phyloP scores from a whole-genome alignment of 202 grass and related monocot species.

The Digitaria exilis region DNA sequence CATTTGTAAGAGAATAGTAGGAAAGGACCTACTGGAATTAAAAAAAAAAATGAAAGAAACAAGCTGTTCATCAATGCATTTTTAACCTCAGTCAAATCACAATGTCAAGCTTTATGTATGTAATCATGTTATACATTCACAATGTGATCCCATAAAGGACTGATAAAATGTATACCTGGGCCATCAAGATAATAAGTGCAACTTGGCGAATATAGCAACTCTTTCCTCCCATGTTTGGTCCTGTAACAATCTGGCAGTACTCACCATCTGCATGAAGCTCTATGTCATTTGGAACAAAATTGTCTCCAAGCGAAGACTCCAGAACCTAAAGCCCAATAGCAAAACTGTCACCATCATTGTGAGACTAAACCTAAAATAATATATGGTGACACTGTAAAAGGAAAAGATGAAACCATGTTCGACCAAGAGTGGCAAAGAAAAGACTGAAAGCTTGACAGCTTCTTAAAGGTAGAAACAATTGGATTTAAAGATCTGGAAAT shows the following conservation, averaged over 20 bases:
- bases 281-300: constrained; percentile 97
- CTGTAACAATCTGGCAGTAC: constrained; percentile 93
- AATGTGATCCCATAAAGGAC: not conserved
- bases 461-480: not conserved
- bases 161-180: constrained; percentile 65
- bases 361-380: not conserved
- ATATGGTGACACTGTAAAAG: not conserved
- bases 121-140: constrained; percentile 24
- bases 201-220: constrained; percentile 99
- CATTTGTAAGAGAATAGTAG: not conserved
- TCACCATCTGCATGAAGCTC: constrained; percentile 66
- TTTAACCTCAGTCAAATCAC: not conserved
- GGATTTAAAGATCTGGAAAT: constrained; percentile 5
- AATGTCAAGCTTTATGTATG: not conserved
- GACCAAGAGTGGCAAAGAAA: not conserved
- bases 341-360: constrained; percentile 25
- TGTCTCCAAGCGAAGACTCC: constrained; percentile 67
- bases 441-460: not conserved
- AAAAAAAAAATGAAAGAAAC: not conserved
- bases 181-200: constrained; percentile 90
- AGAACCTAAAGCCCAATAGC: constrained; percentile 67
- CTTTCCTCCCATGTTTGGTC: constrained; percentile 99
- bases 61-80: not conserved
- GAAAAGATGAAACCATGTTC: not conserved
- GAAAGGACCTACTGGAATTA: not conserved